A percentile compares a stretch with the other conserved stretches of the same genome.
These are phyloP conservation scores for Thermomucor indicae-seudaticae DNA, from an alignment of 371 early-diverging fungal genomes.

Conservation along the genomic window DNA sequence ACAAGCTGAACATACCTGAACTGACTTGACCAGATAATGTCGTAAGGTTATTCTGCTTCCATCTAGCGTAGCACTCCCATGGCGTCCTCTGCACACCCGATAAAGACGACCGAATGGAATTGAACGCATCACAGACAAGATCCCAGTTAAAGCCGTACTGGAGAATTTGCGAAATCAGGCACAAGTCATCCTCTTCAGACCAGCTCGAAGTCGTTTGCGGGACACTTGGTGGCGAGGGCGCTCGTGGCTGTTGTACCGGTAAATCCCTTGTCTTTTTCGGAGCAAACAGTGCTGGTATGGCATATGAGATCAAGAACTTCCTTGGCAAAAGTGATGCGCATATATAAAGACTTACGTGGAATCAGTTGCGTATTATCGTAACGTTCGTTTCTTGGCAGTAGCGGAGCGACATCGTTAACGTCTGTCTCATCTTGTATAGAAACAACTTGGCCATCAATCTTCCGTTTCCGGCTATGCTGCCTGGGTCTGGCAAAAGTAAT, in stretches of 20 bases:
- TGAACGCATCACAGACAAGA: conserved; percentile 58
- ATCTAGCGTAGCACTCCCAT: conserved; percentile 63
- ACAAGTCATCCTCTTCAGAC: conserved; percentile 68
- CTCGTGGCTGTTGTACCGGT: conserved; percentile 38
- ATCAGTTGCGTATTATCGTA: conserved; percentile 15
- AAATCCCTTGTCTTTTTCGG: conserved; percentile 44
- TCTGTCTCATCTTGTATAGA: conserved; percentile 24
- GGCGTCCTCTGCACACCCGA: conserved; percentile 51
- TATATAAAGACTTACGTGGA: conserved; percentile 18
- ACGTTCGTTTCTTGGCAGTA: conserved; percentile 24
- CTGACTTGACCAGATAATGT: conserved; percentile 46
- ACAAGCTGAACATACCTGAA: conserved; percentile 22
- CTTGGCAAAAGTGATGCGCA: too few species aligned
- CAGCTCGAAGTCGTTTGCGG: conserved; percentile 32
- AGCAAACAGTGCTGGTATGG: conserved; percentile 34
- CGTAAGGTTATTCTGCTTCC: conserved; percentile 37
- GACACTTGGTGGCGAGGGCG: conserved; percentile 29
- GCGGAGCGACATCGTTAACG: conserved; percentile 22
- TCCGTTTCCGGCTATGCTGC: conserved; percentile 32
- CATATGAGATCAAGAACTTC: too few species aligned
- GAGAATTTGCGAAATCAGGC: conserved; percentile 49
- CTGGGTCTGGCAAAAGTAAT: conserved; percentile 30
- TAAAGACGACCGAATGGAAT: conserved; percentile 46
- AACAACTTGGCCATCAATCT: conserved; percentile 24
- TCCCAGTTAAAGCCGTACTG: conserved; percentile 70